Percentiles rank a stretch among this genome's conserved stretches.
Conservation (phyloP, 2,329 filamentous ascomycete species). For the Cladophialophora immunda region DNA sequence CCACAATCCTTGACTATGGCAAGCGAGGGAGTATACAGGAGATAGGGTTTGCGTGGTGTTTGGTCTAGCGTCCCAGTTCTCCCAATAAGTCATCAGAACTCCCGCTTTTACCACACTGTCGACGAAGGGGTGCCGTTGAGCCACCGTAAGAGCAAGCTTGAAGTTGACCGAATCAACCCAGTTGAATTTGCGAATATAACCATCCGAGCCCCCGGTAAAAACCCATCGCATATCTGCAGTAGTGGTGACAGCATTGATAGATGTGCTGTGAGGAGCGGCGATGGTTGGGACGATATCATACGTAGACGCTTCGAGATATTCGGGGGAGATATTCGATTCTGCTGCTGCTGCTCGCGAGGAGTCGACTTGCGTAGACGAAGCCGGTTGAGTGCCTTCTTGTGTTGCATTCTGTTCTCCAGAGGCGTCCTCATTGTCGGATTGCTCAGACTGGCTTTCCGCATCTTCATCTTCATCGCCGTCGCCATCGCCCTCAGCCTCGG, state of each 20-base stretch:
- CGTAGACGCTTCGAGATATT: slow-evolving; percentile 78
- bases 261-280: slow-evolving; percentile 93
- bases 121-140: slow-evolving; percentile 94
- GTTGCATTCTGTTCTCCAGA: slow-evolving; percentile 51
- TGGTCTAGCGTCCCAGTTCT: slow-evolving; percentile 81
- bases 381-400: slow-evolving; percentile 45
- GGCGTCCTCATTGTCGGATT: slow-evolving; percentile 54
- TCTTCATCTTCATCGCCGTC: slow-evolving; percentile 60
- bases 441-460: slow-evolving; percentile 46
- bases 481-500: slow-evolving; percentile 57
- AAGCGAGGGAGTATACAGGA: slow-evolving; percentile 91
- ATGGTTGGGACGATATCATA: slow-evolving; percentile 99
- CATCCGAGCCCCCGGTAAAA: slow-evolving; percentile 91
- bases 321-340: slow-evolving; percentile 69
- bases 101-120: slow-evolving; percentile 97
- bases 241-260: slow-evolving; percentile 89
- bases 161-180: slow-evolving; percentile 94
- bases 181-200: slow-evolving; percentile 96
- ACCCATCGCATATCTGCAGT: slow-evolving; percentile 96
- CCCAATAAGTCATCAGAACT: slow-evolving; percentile 96
- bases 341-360: slow-evolving; percentile 33
- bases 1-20: slow-evolving; percentile 91
- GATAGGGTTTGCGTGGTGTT: slow-evolving; percentile 55
- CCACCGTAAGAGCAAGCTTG: slow-evolving; percentile 90
- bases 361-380: slow-evolving; percentile 42